A percentile compares a stretch with the other conserved stretches of the same genome.
Evolutionary conservation across 2,329 filamentous ascomycete species (phyloP).

Genomic region (Hymenoscyphus fructigenus): DNA sequence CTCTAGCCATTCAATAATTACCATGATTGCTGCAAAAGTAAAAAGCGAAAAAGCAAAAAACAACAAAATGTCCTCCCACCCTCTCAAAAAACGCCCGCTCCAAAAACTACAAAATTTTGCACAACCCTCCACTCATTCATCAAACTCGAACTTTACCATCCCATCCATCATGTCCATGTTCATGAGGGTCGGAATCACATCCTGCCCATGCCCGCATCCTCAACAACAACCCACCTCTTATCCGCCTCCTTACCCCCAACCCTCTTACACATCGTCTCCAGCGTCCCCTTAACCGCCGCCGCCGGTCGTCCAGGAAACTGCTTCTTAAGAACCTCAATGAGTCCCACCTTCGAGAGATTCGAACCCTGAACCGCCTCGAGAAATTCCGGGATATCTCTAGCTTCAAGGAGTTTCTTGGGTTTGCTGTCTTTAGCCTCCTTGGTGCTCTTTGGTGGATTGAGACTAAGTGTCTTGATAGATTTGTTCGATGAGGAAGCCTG

Average conservation of each 20-base stretch:
- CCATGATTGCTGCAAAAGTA: too few species aligned
- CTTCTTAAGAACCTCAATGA: conserved; percentile 74
- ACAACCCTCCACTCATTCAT: too few species aligned
- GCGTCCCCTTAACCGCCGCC: conserved; percentile 67
- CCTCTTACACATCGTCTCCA: conserved; percentile 64
- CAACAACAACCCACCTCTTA: conserved; percentile 31
- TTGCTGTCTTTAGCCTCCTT: conserved; percentile 18
- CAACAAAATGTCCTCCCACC: too few species aligned
- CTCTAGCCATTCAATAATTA: too few species aligned
- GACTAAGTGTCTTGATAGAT: conserved; percentile 15
- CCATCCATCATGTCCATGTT: too few species aligned
- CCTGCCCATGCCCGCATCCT: neutral
- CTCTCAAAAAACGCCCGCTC: too few species aligned
- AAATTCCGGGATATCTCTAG: conserved; percentile 46
- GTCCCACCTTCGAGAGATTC: conserved; percentile 69
- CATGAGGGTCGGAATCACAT: too few species aligned
- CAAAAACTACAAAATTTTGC: too few species aligned
- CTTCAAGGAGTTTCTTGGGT: conserved; percentile 29
- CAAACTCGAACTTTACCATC: too few species aligned
- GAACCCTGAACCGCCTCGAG: conserved; percentile 68
- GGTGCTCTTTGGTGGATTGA: neutral
- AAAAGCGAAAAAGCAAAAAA: too few species aligned
- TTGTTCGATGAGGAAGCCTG: conserved; percentile 3
- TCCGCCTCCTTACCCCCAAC: conserved; percentile 51
- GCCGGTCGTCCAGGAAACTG: conserved; percentile 70